These are phyloP conservation scores for Heracleum sosnowskyi DNA, from an alignment of 129 eudicot species.

Conservation along the genomic window DNA sequence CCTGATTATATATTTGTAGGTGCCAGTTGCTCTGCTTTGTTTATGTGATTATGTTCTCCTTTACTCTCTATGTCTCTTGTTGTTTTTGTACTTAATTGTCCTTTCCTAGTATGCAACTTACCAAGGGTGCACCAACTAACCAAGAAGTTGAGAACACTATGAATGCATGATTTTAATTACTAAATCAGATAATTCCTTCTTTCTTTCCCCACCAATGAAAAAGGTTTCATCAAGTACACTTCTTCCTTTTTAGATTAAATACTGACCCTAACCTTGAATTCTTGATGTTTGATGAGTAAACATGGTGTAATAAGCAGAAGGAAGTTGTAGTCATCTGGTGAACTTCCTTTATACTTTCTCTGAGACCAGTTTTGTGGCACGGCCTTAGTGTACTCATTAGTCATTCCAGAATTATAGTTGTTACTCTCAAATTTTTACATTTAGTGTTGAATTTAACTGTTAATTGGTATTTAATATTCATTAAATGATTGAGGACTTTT, in stretches of 20 bases:
- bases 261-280: background rate
- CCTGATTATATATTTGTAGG: background rate
- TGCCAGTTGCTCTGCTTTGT: background rate
- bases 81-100: background rate
- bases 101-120: background rate
- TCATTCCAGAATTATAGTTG: background rate
- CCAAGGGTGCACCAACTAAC: background rate
- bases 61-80: background rate
- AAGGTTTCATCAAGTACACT: background rate
- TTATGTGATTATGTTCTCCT: background rate
- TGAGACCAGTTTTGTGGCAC: background rate
- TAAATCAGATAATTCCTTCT: background rate
- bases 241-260: background rate
- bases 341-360: background rate
- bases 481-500: background rate
- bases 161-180: background rate
- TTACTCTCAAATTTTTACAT: background rate
- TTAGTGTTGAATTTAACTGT: background rate
- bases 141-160: background rate
- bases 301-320: background rate
- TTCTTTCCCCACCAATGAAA: background rate
- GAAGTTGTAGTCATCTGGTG: background rate
- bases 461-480: too few species aligned
- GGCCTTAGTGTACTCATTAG: background rate
- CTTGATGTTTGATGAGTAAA: background rate